Evolutionary conservation across 345 rosid species (phyloP), one percentile per base, ranked within the genome.

Genomic region (Psidium guajava): DNA sequence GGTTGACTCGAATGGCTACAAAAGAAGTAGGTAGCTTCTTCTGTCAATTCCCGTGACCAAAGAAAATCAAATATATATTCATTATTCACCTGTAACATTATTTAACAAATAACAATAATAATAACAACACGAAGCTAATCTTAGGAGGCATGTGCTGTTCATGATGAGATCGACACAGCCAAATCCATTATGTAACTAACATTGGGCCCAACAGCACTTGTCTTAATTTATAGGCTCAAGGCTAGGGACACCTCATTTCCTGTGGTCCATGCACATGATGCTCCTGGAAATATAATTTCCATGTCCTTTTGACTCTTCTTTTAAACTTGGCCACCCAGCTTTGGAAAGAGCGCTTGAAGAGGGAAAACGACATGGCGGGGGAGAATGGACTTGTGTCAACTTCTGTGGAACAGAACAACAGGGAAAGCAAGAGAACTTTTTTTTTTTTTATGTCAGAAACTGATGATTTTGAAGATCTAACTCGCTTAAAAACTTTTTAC

Each of bases 221-320:
- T 82, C 28, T 54, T 22, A 28, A 22, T 18, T 53, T 73, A 47
- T 10, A 22, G 59, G 82, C 87, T 86, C 55, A 81, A 49, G 44
- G 28, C 80, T 36, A 83, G 75, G 84, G 86, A 86, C 90, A 90
- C 83, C 91, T 87, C 89, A 89, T 73, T 86, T 27, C 82, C 83
- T 58, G 59, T 80, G 32, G 53, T 82, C 83, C 58, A 77, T 84
- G 89, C 93, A 90, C 91, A 89, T 90, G 92, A 89, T 90, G 92
- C 54, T 25, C 82, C 13, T 25, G 82, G 52, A 64, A 8, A 32
- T 18, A 32, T 64, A 32, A 32, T 64, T 64, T 16, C 77, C 77
- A 18, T 36, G 80, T 36, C 80, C 80, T 36, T 69, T 20, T 69
- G 80, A 69, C 80, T 36, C 24, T 24, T 36, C 20, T 36, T 36